These are phyloP conservation scores for Malus fusca DNA, from an alignment of 306 rosid genomes.

Conservation along the genomic window DNA sequence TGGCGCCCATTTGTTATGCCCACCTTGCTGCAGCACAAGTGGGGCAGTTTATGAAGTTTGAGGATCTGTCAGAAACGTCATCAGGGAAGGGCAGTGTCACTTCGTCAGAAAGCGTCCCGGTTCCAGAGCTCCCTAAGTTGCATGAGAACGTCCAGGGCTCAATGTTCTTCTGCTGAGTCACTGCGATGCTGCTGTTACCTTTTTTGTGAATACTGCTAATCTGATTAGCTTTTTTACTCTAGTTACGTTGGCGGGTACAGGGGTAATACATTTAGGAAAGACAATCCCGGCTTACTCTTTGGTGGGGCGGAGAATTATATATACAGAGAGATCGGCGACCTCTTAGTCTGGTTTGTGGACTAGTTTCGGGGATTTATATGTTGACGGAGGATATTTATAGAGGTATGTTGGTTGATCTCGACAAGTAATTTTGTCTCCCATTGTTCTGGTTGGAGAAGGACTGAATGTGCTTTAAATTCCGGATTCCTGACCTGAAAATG, in stretches of 20 bases:
- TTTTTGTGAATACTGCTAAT: conserved; percentile 16
- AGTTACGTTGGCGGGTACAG: conserved; percentile 14
- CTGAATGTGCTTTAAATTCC: too few relatives aligned
- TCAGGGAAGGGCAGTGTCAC: conserved; percentile 21
- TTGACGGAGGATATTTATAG: not conserved
- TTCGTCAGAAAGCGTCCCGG: conserved; percentile 25
- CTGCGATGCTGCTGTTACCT: conserved; percentile 7
- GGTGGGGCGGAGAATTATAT: conserved; percentile 16
- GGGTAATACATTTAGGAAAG: not conserved
- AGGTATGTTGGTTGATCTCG: not conserved
- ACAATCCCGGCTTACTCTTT: conserved; percentile 22
- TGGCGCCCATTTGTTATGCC: conserved; percentile 81
- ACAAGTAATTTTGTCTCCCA: not conserved
- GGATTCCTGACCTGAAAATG: too few relatives aligned
- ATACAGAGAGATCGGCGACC: not conserved
- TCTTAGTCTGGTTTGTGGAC: conserved; percentile 1
- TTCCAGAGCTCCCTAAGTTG: conserved; percentile 70
- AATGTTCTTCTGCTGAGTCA: conserved; percentile 80
- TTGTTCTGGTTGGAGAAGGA: not conserved
- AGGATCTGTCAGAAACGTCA: conserved; percentile 47
- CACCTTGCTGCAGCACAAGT: conserved; percentile 83
- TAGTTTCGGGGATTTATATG: not conserved
- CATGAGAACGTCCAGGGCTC: conserved; percentile 35
- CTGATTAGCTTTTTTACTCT: conserved; percentile 2
- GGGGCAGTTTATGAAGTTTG: conserved; percentile 61